phyloP scores from a whole-genome alignment of 768 basidiomycete species.

The Russula sp. region DNA sequence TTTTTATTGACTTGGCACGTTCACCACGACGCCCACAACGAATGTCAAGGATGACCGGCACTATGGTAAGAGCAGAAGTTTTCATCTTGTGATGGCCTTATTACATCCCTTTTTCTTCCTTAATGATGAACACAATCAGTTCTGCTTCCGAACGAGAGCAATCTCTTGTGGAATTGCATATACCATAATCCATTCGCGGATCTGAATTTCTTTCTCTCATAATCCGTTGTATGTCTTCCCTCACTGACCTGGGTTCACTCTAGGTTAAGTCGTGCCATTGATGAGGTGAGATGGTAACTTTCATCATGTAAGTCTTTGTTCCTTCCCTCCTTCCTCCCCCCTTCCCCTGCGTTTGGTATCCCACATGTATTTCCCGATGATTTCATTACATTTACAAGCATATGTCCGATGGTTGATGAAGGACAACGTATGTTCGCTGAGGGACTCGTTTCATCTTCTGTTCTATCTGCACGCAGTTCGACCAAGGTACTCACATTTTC shows the following conservation, averaged over 20 bases:
- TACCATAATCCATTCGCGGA: slow-evolving; percentile 19
- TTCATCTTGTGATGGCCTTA: neutral
- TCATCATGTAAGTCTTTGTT: slow-evolving; percentile 16
- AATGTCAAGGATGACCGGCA: too few species aligned
- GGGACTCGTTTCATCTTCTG: slow-evolving; percentile 8
- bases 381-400: slow-evolving; percentile 30
- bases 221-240: neutral
- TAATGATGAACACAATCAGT: slow-evolving; percentile 30
- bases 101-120: neutral
- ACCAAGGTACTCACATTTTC: slow-evolving; percentile 11
- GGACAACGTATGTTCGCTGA: slow-evolving; percentile 33
- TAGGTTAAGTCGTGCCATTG: neutral
- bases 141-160: slow-evolving; percentile 33
- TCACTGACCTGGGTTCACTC: slow-evolving; percentile 10
- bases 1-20: neutral
- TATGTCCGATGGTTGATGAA: slow-evolving; percentile 31
- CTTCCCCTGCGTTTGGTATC: neutral
- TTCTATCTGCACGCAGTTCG: neutral
- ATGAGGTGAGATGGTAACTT: neutral
- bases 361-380: slow-evolving; percentile 25
- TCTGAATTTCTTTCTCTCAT: slow-evolving; percentile 17
- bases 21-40: neutral
- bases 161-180: slow-evolving; percentile 30
- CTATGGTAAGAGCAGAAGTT: neutral
- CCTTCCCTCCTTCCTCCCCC: neutral